Percentiles rank a stretch among this genome's conserved stretches.
Evolutionary conservation across 306 rosid genomes (phyloP).

Genomic region (Fagus crenata): DNA sequence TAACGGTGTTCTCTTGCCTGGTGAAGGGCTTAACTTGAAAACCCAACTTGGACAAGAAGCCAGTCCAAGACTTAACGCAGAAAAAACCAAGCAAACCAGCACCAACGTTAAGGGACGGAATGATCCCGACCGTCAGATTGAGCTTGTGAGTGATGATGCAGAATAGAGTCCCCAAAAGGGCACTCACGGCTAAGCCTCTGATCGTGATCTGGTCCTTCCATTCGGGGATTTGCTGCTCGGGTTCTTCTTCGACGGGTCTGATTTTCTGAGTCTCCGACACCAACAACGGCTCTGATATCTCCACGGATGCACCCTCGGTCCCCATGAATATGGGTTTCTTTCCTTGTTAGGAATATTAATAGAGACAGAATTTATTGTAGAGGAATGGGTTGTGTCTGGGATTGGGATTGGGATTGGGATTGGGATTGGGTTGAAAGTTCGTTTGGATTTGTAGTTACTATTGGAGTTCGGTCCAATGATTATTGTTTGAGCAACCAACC

Average conservation of each 20-base stretch:
- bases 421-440: no score
- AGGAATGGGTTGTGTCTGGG: no score
- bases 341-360: not conserved
- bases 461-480: not conserved
- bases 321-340: constrained; percentile 40
- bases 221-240: constrained; percentile 48
- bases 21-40: constrained; percentile 65
- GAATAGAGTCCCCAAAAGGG: constrained; percentile 63
- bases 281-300: constrained; percentile 58
- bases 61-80: constrained; percentile 81
- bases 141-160: constrained; percentile 91
- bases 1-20: constrained; percentile 88
- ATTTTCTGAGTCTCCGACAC: constrained; percentile 29
- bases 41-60: constrained; percentile 54
- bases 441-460: not conserved
- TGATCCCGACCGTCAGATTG: constrained; percentile 77
- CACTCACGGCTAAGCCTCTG: constrained; percentile 85
- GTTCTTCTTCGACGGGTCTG: constrained; percentile 4
- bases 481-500: no score
- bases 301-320: constrained; percentile 46
- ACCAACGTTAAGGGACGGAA: constrained; percentile 86
- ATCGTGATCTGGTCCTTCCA: constrained; percentile 94
- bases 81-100: constrained; percentile 86
- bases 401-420: no score
- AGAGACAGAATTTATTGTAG: not conserved